Evolutionary conservation across 2,329 filamentous ascomycete genomes (phyloP).

Genomic region (Phialocephala subalpina): DNA sequence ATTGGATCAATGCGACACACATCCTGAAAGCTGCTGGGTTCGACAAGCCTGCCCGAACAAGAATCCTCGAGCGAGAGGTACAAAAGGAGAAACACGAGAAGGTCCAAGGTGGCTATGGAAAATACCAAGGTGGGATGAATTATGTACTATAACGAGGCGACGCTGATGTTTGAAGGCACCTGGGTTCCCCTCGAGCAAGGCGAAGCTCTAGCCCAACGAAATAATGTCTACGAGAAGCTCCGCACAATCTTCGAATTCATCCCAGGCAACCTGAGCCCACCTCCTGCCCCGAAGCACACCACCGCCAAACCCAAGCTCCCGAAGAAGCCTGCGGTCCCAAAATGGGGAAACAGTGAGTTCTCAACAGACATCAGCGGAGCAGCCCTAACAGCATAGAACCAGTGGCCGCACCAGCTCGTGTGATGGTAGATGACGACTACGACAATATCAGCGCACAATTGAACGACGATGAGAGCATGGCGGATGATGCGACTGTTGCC

Average conservation of each 20-base stretch:
- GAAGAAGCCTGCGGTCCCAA: constrained; percentile 70
- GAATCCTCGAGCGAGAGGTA: constrained; percentile 95
- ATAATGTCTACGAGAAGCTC: constrained; percentile 85
- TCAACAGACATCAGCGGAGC: background rate
- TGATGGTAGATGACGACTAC: constrained; percentile 70
- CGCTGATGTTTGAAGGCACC: constrained; percentile 67
- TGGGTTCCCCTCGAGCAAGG: constrained; percentile 93
- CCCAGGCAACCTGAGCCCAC: constrained; percentile 85
- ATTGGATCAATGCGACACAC: constrained; percentile 99
- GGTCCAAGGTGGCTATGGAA: constrained; percentile 97
- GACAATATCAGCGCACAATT: constrained; percentile 69
- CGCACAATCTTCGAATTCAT: constrained; percentile 89
- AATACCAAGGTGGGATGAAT: constrained; percentile 82
- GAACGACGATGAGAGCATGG: constrained; percentile 77
- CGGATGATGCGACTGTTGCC: constrained; percentile 82
- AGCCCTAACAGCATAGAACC: constrained; percentile 44
- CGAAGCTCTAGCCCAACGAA: constrained; percentile 82
- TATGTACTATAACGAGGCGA: constrained; percentile 9
- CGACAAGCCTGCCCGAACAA: constrained; percentile 93
- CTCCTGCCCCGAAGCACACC: constrained; percentile 91
- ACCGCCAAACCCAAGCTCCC: constrained; percentile 85
- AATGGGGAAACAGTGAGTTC: constrained; percentile 56
- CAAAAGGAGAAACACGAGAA: constrained; percentile 98
- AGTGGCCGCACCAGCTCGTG: constrained; percentile 49
- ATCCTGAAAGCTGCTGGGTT: constrained; percentile 97